Evolutionary conservation across 768 basidiomycete genomes (phyloP).

Genomic region (Boletus rubescentipes): DNA sequence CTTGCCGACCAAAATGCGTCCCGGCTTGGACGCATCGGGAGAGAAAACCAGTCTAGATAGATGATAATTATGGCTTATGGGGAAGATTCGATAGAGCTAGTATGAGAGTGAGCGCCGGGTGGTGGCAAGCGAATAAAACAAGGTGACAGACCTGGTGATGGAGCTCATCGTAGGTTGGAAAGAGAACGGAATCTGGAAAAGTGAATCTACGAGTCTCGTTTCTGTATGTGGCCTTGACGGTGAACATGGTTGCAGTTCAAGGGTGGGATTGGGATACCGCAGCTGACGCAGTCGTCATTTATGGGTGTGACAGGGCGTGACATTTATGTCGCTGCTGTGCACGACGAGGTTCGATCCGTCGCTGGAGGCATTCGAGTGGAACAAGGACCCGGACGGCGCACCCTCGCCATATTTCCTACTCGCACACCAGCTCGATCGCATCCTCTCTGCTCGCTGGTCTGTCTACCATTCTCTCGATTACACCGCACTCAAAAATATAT

Average conservation of each 20-base stretch:
- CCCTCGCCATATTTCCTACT: constrained; percentile 65
- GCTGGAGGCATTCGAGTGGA: constrained; percentile 52
- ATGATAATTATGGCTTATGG: constrained; percentile 57
- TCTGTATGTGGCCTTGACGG: constrained; percentile 76
- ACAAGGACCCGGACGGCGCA: constrained; percentile 47
- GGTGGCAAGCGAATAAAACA: neutral
- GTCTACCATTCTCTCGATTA: constrained; percentile 37
- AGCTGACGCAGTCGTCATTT: constrained; percentile 17
- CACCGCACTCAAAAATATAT: constrained; percentile 40
- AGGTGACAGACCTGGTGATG: constrained; percentile 53
- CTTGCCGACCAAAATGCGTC: constrained; percentile 59
- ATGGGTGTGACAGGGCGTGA: constrained; percentile 25
- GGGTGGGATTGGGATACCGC: constrained; percentile 16
- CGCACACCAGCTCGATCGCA: constrained; percentile 57
- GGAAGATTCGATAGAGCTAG: constrained; percentile 72
- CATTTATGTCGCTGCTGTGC: constrained; percentile 39
- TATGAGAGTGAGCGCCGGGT: constrained; percentile 20
- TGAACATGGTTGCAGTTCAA: constrained; percentile 54
- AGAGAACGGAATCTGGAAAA: constrained; percentile 48
- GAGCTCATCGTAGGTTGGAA: constrained; percentile 65
- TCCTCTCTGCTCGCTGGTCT: constrained; percentile 54
- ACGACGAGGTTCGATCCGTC: constrained; percentile 59
- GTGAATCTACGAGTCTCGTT: constrained; percentile 67
- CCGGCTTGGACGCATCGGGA: constrained; percentile 50
- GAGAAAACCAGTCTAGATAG: constrained; percentile 71